Evolutionary conservation across 768 basidiomycete species (phyloP).

Genomic region (Suillus occidentalis): DNA sequence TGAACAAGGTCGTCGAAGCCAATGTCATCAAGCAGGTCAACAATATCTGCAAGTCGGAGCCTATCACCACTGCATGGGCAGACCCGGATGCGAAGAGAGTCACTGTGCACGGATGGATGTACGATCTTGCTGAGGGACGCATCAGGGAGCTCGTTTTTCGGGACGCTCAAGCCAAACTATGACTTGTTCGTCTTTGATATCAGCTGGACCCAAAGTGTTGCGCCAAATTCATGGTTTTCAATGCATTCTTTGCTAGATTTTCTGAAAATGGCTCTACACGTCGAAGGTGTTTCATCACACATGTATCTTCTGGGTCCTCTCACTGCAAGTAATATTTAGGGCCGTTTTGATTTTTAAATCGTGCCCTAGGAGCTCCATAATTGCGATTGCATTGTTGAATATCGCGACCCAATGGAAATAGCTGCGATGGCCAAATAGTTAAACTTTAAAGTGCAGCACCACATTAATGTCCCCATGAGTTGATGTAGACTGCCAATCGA

Average conservation of each 20-base stretch:
- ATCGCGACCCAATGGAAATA: neutral
- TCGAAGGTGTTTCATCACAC: neutral
- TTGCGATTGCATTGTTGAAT: neutral
- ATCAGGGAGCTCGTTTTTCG: slow-evolving; percentile 50
- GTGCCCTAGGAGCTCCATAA: neutral
- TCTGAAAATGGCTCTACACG: neutral
- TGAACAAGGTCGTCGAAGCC: slow-evolving; percentile 53
- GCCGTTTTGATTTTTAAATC: neutral
- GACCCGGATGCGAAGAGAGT: slow-evolving; percentile 36
- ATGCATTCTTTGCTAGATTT: neutral
- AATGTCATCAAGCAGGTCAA: slow-evolving; percentile 60
- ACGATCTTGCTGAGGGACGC: slow-evolving; percentile 58
- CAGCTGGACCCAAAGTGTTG: neutral
- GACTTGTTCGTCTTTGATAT: neutral
- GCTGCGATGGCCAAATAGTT: neutral
- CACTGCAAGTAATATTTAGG: neutral
- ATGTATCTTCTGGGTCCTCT: neutral
- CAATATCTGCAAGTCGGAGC: slow-evolving; percentile 47
- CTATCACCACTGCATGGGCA: slow-evolving; percentile 47
- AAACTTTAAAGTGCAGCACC: neutral
- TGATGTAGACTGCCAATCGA: neutral
- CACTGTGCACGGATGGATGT: slow-evolving; percentile 77
- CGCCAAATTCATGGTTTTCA: neutral
- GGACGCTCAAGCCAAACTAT: neutral
- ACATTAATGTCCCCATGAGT: neutral